Base-by-base conservation (phyloP, 305 asterid species). In the Solanum aculeatissimum region DNA sequence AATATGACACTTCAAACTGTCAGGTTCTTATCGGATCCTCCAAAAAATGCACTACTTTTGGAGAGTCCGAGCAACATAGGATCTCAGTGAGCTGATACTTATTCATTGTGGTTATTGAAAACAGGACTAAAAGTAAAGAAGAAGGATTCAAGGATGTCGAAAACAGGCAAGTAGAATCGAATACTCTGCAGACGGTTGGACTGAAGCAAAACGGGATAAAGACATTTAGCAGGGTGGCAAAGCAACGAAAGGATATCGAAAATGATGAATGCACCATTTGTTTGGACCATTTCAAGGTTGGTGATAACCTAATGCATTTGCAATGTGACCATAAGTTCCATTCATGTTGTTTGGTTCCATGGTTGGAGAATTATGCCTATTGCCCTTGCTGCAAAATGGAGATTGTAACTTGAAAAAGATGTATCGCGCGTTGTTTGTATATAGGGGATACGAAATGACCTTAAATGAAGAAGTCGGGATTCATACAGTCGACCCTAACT, bases 171-270 rank as follows among this genome's bases (percentile, higher is more conserved):
- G 54, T 25, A 18, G 69, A 15, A 71, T 51, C 74, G 82, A 78
- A 80, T 57, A 80, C 84, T 35, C 10, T 43, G 66, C 87, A 80
- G 53, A 55, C 69, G n/a, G 62, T 74, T 65, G 85, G 89, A 55
- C 25, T 79, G 72, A 90, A 86, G 89, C 85, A 87, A 80, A 86
- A 88, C 7, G 92, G 90, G 57, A 72, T 83, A 80, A 88, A 87
- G 84, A 90, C 83, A 85, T 83, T 86, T 42, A 88, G 85, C 29
- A 88, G 93, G 93, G 88, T 81, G 27, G 45, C 15, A 43, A 62
- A 16, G 63, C 82, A 84, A 35, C 74, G 84, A 69, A 65, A 85
- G 18, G 74, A 21, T 60, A 23, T 55, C 29, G 80, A 85, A 43
- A 80, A 74, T 25, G 86, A 75, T 4, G 87, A 84, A 35, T 87